Percentiles rank a stretch among this genome's conserved stretches.
Evolutionary conservation across 1,139 yeast genomes (phyloP).

Genomic region (Arxiozyma slooffiae): DNA sequence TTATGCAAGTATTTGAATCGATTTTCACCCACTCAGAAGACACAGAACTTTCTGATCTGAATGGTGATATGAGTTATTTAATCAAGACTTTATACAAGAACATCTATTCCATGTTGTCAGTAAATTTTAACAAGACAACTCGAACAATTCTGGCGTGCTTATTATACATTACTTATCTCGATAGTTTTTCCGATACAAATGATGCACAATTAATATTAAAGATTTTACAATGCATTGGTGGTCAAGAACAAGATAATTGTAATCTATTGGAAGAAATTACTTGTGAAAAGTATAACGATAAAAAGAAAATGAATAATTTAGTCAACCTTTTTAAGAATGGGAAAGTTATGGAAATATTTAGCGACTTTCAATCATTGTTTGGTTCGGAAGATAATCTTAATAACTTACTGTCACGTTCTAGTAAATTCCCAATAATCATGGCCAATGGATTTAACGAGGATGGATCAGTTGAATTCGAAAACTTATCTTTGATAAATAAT

Average conservation of each 20-base stretch:
- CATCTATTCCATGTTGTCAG: conserved; percentile 38
- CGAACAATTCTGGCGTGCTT: conserved; percentile 34
- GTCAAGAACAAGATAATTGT: neutral
- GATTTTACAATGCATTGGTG: neutral
- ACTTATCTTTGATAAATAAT: conserved; percentile 32
- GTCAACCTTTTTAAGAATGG: neutral
- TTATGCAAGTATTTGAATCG: conserved; percentile 35
- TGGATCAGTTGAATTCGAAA: conserved; percentile 48
- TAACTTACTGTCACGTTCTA: conserved; percentile 3
- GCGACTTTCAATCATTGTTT: neutral
- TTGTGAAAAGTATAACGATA: neutral
- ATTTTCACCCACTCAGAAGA: conserved; percentile 30
- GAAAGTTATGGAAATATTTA: neutral
- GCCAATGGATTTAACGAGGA: conserved; percentile 59
- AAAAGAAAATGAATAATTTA: neutral
- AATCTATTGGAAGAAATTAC: neutral
- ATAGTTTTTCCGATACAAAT: neutral
- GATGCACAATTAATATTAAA: neutral
- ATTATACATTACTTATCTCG: neutral
- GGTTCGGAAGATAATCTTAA: neutral
- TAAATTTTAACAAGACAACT: conserved; percentile 45
- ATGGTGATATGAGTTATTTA: conserved; percentile 24
- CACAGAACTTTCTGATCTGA: conserved; percentile 5
- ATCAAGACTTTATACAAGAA: conserved; percentile 37
- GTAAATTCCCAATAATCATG: conserved; percentile 34